phyloP scores from a whole-genome alignment of 2,329 filamentous ascomycete species.

The Orbilia ellipsospora region DNA sequence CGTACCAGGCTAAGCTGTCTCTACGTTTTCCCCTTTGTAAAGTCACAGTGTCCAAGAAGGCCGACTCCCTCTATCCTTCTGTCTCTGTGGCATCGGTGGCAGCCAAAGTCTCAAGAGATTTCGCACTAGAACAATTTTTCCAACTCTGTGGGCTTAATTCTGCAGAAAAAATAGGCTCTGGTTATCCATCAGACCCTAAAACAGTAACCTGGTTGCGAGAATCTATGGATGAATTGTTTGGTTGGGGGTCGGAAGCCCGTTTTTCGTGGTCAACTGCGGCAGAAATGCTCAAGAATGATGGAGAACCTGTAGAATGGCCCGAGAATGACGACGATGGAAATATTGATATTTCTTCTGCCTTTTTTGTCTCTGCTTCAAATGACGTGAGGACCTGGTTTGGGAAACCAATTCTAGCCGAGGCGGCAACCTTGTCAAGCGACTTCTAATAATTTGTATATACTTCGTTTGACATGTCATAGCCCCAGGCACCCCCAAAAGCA shows the following conservation, averaged over 20 bases:
- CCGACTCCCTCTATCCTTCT: slow-evolving; percentile 89
- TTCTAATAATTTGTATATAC: too few relatives aligned
- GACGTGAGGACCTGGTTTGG: slow-evolving; percentile 42
- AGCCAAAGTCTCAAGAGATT: slow-evolving; percentile 95
- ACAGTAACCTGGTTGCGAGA: slow-evolving; percentile 83
- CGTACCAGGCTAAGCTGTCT: slow-evolving; percentile 87
- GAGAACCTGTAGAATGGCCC: slow-evolving; percentile 85
- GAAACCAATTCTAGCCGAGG: not conserved
- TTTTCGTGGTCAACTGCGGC: slow-evolving; percentile 97
- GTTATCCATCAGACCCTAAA: slow-evolving; percentile 87
- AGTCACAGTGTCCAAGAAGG: slow-evolving; percentile 87
- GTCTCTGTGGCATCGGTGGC: slow-evolving; percentile 94
- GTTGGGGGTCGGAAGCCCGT: slow-evolving; percentile 90
- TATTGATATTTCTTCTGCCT: slow-evolving; percentile 31
- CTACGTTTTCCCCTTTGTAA: slow-evolving; percentile 80
- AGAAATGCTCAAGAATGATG: slow-evolving; percentile 87
- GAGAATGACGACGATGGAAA: slow-evolving; percentile 71
- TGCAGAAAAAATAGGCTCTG: slow-evolving; percentile 78
- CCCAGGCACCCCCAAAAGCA: too few relatives aligned
- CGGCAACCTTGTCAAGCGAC: too few relatives aligned
- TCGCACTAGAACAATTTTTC: slow-evolving; percentile 74
- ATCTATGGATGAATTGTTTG: slow-evolving; percentile 93
- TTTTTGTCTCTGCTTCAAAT: slow-evolving; percentile 9
- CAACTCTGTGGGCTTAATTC: slow-evolving; percentile 65
- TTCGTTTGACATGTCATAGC: too few relatives aligned